Conservation (phyloP, 2,329 filamentous ascomycete genomes). For the Stromatinia cepivora region DNA sequence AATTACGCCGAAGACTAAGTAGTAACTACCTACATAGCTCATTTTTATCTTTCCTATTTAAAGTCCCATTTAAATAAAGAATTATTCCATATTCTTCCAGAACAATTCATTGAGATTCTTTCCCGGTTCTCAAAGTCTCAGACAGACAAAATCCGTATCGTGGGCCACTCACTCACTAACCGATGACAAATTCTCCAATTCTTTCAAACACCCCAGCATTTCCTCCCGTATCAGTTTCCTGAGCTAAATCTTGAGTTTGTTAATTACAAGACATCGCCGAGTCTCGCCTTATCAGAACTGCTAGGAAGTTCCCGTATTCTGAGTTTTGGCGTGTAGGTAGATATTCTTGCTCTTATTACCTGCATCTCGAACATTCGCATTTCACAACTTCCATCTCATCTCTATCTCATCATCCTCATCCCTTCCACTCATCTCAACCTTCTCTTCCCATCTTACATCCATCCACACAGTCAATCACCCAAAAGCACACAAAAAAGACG, state of each 20-base stretch:
- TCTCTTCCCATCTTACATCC: background rate
- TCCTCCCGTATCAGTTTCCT: constrained; percentile 2
- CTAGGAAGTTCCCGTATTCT: background rate
- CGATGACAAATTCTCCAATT: background rate
- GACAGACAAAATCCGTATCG: background rate
- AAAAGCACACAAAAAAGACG: background rate
- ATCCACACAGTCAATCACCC: background rate
- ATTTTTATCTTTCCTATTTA: too few species aligned
- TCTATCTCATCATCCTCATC: background rate
- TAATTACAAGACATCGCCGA: background rate
- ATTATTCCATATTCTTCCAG: too few species aligned
- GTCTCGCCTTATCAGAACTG: background rate
- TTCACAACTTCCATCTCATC: background rate
- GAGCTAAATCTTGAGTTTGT: background rate
- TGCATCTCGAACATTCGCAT: background rate
- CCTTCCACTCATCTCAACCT: background rate
- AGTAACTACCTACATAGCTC: too few species aligned
- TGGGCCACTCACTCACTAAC: background rate
- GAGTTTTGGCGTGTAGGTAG: background rate
- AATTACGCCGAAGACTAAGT: too few species aligned
- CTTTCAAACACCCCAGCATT: background rate
- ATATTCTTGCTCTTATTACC: background rate
- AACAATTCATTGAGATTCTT: too few species aligned
- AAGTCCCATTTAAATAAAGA: too few species aligned
- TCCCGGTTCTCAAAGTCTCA: too few species aligned